Conservation (phyloP, 352 stramenopile genomes). For the Phytophthora ohioensis region DNA sequence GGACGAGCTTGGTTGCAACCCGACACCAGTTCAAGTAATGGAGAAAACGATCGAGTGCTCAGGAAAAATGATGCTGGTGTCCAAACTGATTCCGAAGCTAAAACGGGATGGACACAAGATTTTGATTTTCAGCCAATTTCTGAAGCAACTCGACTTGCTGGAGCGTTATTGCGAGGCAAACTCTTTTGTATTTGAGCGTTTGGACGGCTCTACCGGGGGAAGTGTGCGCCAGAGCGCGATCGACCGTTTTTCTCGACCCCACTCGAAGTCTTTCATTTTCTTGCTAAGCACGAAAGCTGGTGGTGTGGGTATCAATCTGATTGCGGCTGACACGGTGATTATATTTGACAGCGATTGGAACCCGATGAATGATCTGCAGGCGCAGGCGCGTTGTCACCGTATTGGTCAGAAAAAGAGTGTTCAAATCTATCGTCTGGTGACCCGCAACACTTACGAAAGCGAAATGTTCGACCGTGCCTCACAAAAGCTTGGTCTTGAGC, state of each 20-base stretch:
- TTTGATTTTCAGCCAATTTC: slow-evolving; percentile 96
- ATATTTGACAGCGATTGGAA: slow-evolving; percentile 99
- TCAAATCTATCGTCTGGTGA: slow-evolving; percentile 98
- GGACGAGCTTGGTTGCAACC: slow-evolving; percentile 69
- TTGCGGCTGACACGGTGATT: slow-evolving; percentile 98
- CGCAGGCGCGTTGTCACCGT: slow-evolving; percentile 94
- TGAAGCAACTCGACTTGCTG: slow-evolving; percentile 94
- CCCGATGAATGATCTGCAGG: slow-evolving; percentile 95
- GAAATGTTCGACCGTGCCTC: slow-evolving; percentile 99
- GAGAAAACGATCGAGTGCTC: slow-evolving; percentile 88
- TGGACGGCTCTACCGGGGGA: slow-evolving; percentile 93
- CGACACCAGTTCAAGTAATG: slow-evolving; percentile 67
- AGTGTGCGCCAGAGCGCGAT: slow-evolving; percentile 94
- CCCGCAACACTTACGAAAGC: slow-evolving; percentile 99
- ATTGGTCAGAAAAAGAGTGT: slow-evolving; percentile 99
- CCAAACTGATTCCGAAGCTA: slow-evolving; percentile 92
- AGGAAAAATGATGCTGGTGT: slow-evolving; percentile 92
- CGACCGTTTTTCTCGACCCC: slow-evolving; percentile 96
- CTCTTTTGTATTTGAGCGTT: slow-evolving; percentile 87
- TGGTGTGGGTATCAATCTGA: slow-evolving; percentile 98
- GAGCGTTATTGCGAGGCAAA: slow-evolving; percentile 94
- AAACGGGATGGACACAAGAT: slow-evolving; percentile 94
- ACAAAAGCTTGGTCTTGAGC: slow-evolving; percentile 98
- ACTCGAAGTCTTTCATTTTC: slow-evolving; percentile 98
- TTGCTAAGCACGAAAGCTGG: slow-evolving; percentile 98